phyloP scores from a whole-genome alignment of 345 rosid species.

The Linum lewisii region DNA sequence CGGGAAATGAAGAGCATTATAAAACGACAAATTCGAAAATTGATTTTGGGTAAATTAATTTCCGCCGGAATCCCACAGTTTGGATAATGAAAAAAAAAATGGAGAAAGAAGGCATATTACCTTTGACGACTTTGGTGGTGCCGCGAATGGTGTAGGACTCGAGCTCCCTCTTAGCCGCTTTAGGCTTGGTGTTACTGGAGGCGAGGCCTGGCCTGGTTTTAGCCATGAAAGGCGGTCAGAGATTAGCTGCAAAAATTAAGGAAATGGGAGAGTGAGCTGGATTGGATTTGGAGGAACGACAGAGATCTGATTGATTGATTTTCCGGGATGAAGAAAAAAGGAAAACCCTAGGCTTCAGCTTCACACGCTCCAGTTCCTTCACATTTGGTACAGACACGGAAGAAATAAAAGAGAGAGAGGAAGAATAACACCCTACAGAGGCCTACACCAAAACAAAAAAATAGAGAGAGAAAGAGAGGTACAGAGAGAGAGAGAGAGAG shows the following conservation, averaged over 20 bases:
- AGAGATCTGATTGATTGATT: not conserved
- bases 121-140: slow-evolving; percentile 57
- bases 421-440: no score
- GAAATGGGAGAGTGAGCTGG: not conserved
- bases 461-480: not conserved
- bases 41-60: no score
- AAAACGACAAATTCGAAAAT: no score
- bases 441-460: not conserved
- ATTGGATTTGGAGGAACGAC: not conserved
- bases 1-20: no score
- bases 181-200: slow-evolving; percentile 24
- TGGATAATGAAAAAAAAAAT: not conserved
- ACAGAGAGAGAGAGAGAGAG: not conserved
- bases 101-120: slow-evolving; percentile 17
- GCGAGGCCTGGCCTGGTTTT: slow-evolving; percentile 62
- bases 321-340: not conserved
- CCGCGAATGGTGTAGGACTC: slow-evolving; percentile 57
- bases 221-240: slow-evolving; percentile 37
- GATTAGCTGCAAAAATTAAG: not conserved
- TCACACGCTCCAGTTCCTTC: not conserved
- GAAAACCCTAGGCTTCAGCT: not conserved
- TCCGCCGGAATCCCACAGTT: no score
- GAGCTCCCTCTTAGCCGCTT: slow-evolving; percentile 39
- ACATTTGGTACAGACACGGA: not conserved
- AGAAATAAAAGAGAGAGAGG: not conserved